phyloP scores from a whole-genome alignment of 352 stramenopile genomes.

The Aphanomyces astaci region DNA sequence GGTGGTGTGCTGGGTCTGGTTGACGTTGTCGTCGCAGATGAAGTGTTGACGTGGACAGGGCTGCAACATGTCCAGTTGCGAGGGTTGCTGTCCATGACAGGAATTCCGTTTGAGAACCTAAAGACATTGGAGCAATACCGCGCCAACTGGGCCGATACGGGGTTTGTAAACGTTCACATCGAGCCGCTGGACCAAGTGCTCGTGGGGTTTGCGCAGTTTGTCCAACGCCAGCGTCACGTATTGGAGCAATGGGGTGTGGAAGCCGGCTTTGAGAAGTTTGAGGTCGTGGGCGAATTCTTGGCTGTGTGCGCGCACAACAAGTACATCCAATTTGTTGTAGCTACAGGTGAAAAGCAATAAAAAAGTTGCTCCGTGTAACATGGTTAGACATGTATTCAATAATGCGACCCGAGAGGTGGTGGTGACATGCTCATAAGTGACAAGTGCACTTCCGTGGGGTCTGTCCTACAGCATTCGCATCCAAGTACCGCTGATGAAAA shows the following conservation, averaged over 20 bases:
- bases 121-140: constrained; percentile 3
- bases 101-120: constrained; percentile 22
- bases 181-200: background rate
- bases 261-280: constrained; percentile 21
- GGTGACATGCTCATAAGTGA: background rate
- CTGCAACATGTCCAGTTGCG: constrained; percentile 13
- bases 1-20: constrained; percentile 8
- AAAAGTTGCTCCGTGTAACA: background rate
- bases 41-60: constrained; percentile 15
- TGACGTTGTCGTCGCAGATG: constrained; percentile 8
- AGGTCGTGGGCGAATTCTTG: background rate
- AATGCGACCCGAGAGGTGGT: background rate
- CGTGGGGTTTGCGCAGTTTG: constrained; percentile 13
- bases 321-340: constrained; percentile 8
- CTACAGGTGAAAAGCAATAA: background rate
- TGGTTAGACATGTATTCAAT: background rate
- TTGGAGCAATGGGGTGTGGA: constrained; percentile 3
- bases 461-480: too few relatives aligned
- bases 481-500: too few relatives aligned
- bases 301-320: background rate
- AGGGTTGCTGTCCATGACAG: constrained; percentile 14
- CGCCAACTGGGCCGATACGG: background rate
- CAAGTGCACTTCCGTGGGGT: too few relatives aligned
- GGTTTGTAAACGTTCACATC: constrained; percentile 2
- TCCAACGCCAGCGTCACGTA: background rate